Conservation (phyloP, 2,329 filamentous ascomycete genomes). For the Cercospora janseana region DNA sequence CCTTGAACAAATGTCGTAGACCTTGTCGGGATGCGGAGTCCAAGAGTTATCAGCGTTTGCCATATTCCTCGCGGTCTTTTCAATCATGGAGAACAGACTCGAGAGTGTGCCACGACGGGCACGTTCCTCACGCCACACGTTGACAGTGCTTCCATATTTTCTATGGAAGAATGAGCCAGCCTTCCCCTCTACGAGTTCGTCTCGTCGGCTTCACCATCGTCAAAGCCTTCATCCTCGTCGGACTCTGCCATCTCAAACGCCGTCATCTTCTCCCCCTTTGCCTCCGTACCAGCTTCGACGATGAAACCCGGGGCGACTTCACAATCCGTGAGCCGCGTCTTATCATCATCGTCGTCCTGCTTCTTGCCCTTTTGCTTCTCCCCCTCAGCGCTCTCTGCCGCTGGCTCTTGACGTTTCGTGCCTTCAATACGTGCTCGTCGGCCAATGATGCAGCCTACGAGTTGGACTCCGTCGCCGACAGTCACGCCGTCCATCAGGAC, state of each 20-base stretch:
- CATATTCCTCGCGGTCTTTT: too few relatives aligned
- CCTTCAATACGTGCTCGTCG: slow-evolving; percentile 79
- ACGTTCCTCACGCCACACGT: too few relatives aligned
- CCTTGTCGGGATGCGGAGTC: too few relatives aligned
- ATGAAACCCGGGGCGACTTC: slow-evolving; percentile 86
- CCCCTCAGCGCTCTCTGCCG: slow-evolving; percentile 44
- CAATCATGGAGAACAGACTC: too few relatives aligned
- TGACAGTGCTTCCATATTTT: too few relatives aligned
- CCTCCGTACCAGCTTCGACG: slow-evolving; percentile 72
- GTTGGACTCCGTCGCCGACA: slow-evolving; percentile 76
- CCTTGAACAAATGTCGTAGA: too few relatives aligned
- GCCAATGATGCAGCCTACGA: slow-evolving; percentile 85
- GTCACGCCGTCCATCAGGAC: slow-evolving; percentile 89
- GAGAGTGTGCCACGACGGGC: too few relatives aligned
- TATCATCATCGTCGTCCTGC: slow-evolving; percentile 54
- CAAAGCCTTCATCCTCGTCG: slow-evolving; percentile 36
- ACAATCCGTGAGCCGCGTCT: slow-evolving; percentile 72
- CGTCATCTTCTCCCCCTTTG: slow-evolving; percentile 63
- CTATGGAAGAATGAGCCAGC: too few relatives aligned
- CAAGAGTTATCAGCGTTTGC: too few relatives aligned
- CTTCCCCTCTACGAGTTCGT: not conserved
- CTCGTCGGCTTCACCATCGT: slow-evolving; percentile 28
- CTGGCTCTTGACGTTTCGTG: slow-evolving; percentile 21
- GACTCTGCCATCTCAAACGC: slow-evolving; percentile 46
- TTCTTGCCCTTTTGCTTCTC: slow-evolving; percentile 39